Evolutionary conservation across 2,329 filamentous ascomycete genomes (phyloP).

Genomic region (Hymenoscyphus linearis): DNA sequence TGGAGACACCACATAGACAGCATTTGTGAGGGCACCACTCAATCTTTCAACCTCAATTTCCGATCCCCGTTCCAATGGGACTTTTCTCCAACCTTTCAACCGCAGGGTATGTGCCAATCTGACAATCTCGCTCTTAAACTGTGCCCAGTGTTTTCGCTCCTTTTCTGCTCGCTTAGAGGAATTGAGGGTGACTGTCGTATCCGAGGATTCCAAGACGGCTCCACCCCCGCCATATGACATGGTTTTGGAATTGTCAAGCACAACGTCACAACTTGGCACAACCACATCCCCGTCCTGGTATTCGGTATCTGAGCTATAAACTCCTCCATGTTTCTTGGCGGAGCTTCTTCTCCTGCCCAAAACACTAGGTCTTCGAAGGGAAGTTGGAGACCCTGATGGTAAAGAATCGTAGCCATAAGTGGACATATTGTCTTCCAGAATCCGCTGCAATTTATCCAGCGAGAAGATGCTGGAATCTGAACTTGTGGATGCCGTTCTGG

Average conservation of each 20-base stretch:
- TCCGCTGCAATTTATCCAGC: constrained; percentile 74
- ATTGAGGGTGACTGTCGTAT: constrained; percentile 36
- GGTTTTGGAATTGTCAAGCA: constrained; percentile 86
- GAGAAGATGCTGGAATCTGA: constrained; percentile 68
- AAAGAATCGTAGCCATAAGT: constrained; percentile 30
- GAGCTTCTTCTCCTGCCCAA: constrained; percentile 14
- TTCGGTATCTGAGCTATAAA: constrained; percentile 77
- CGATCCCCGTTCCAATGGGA: constrained; percentile 66
- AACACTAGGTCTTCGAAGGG: constrained; percentile 14
- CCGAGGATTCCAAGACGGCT: constrained; percentile 31
- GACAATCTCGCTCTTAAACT: constrained; percentile 88
- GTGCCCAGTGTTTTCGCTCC: constrained; percentile 72
- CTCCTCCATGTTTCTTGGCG: constrained; percentile 30
- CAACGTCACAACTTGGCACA: constrained; percentile 80
- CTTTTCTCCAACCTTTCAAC: constrained; percentile 84
- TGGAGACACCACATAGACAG: constrained; percentile 89
- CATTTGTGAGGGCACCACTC: constrained; percentile 91
- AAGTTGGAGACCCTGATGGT: not conserved
- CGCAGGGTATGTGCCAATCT: constrained; percentile 82
- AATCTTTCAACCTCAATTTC: constrained; percentile 67
- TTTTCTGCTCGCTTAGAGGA: constrained; percentile 50
- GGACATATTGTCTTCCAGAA: constrained; percentile 62
- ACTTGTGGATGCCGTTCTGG: constrained; percentile 50
- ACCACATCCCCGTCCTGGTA: constrained; percentile 72
- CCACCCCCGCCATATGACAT: constrained; percentile 68